phyloP scores from a whole-genome alignment of 495 filamentous ascomycete species.

The Penicillium lagena region DNA sequence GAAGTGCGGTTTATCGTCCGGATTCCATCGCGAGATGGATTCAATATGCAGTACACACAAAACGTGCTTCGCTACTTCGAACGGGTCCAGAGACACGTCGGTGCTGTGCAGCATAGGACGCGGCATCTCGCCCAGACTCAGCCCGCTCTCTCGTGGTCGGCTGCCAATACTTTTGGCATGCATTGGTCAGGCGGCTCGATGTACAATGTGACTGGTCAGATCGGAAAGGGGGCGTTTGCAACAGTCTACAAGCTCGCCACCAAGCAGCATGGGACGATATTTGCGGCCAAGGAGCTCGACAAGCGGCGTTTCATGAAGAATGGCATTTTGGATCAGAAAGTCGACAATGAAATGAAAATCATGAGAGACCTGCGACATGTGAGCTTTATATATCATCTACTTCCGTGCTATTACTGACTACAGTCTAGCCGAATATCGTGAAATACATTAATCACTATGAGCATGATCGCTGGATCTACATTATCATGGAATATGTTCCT shows the following conservation, averaged over 20 bases:
- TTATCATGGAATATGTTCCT: slow-evolving; percentile 93
- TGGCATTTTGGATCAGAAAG: slow-evolving; percentile 72
- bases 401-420: neutral
- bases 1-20: slow-evolving; percentile 75
- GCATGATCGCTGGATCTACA: slow-evolving; percentile 70
- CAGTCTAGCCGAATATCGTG: slow-evolving; percentile 73
- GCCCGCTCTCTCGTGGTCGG: slow-evolving; percentile 25
- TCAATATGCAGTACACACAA: slow-evolving; percentile 48
- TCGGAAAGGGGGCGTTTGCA: slow-evolving; percentile 93
- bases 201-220: slow-evolving; percentile 73
- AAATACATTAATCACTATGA: slow-evolving; percentile 82
- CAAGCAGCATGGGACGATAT: slow-evolving; percentile 70
- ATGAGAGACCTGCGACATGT: slow-evolving; percentile 81
- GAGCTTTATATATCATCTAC: slow-evolving; percentile 21
- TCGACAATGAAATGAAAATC: slow-evolving; percentile 93
- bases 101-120: slow-evolving; percentile 11
- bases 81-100: slow-evolving; percentile 20
- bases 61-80: slow-evolving; percentile 54
- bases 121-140: slow-evolving; percentile 20
- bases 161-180: slow-evolving; percentile 45
- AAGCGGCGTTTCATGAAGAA: slow-evolving; percentile 87
- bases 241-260: slow-evolving; percentile 80
- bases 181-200: slow-evolving; percentile 75
- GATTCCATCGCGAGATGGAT: slow-evolving; percentile 65
- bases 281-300: slow-evolving; percentile 86